Base-by-base conservation (phyloP, 139 green algal species). In the Chlorella sp. region DNA sequence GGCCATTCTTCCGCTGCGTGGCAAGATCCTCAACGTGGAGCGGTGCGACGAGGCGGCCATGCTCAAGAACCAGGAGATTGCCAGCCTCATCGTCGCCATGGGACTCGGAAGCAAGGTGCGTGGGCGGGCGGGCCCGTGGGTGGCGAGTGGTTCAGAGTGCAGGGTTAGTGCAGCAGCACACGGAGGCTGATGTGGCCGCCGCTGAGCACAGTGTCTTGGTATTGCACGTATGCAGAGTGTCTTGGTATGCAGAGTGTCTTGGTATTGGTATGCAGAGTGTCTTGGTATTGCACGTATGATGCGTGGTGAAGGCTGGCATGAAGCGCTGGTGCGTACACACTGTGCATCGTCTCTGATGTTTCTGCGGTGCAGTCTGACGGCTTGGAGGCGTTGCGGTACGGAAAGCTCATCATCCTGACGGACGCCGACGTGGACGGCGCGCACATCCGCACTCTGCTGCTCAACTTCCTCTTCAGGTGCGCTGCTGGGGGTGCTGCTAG, bases 11-110 rank as follows among this genome's bases (percentile, higher is more conserved):
- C 95, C 95, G 1, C 80, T 99, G 60, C 83, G 94, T 2, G 95
- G 95, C 72, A 99, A 98, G 83, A 98, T 99, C 77, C 83, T 99
- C 23, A 99, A 99, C 69, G 92, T 97, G 71, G 94, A 98, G 83
- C 82, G 86, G 10, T 85, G 84, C 31, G 76, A 83, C 50, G 81
- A 86, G 30, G 82, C 86, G 10, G 76, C 66, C 20, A 81, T 98
- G 55, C 96, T 96, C 82, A 97, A 98, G 78, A 98, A 98, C 87
- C 82, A 88, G 24, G 95, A 99, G 86, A 88, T 99, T 27, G 74
- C 82, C 22, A 91, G 90, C 60, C 82, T 99, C 23, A 97, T 99
- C 23, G 76, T 97, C 3, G 95, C 90, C 0, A 78, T 99, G 49
- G 95, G 95, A 2, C 85, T 98, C 14, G 93, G 93, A 2, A 51